Percentiles rank a stretch among this genome's conserved stretches.
phyloP scores from a whole-genome alignment of 2,329 filamentous ascomycete species.

The Zopfia rhizophila region DNA sequence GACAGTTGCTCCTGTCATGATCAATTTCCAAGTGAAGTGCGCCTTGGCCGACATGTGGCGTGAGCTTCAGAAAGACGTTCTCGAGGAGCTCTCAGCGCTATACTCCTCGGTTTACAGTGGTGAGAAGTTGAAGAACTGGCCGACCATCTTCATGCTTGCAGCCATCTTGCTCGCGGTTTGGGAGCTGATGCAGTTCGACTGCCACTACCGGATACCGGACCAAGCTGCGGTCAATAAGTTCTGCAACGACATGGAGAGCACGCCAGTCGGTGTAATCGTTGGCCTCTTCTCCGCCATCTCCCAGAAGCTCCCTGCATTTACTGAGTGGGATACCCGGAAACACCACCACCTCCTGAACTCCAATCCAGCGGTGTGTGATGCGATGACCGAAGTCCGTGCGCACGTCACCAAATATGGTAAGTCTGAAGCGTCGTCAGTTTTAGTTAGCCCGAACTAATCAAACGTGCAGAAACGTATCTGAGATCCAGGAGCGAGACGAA shows the following conservation, averaged over 20 bases:
- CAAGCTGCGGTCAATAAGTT: conserved; percentile 88
- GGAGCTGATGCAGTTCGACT: conserved; percentile 99
- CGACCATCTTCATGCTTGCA: conserved; percentile 96
- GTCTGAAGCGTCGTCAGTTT: conserved; percentile 47
- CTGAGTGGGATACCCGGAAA: conserved; percentile 92
- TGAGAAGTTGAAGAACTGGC: conserved; percentile 98
- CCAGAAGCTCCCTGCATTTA: conserved; percentile 91
- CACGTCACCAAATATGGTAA: conserved; percentile 95
- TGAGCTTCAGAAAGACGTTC: conserved; percentile 92
- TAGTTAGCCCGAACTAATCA: conserved; percentile 53
- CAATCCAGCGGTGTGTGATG: conserved; percentile 91
- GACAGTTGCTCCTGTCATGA: conserved; percentile 95
- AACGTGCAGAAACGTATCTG: conserved; percentile 80
- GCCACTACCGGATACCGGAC: conserved; percentile 92
- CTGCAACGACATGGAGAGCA: conserved; percentile 96
- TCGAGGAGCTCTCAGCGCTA: conserved; percentile 89
- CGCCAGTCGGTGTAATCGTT: conserved; percentile 94
- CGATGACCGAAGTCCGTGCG: conserved; percentile 93
- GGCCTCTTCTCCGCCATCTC: conserved; percentile 98
- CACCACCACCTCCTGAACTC: conserved; percentile 92
- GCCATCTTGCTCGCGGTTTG: conserved; percentile 93
- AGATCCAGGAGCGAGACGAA: conserved; percentile 80
- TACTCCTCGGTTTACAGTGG: conserved; percentile 99
- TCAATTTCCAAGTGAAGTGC: conserved; percentile 99
- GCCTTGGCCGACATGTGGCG: conserved; percentile 98